A percentile compares a stretch with the other conserved stretches of the same genome.
These are phyloP conservation scores for Penicillium samsonianum DNA, from an alignment of 495 filamentous ascomycete species.

Conservation along the genomic window DNA sequence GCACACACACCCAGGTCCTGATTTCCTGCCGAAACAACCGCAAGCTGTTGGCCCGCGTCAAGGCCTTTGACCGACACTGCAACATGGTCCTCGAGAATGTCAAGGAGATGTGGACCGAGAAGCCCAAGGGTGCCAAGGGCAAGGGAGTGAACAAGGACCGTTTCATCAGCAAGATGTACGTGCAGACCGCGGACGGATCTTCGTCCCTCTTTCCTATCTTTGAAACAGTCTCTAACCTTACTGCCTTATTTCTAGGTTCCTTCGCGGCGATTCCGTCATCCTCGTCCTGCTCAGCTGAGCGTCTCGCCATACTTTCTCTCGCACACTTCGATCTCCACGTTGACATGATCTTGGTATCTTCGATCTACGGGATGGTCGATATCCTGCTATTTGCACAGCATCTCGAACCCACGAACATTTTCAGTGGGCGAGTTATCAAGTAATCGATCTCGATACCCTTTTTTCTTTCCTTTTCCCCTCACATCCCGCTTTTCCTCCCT, in stretches of 20 bases:
- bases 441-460: slow-evolving; percentile 36
- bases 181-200: slow-evolving; percentile 11
- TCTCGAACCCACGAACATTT: slow-evolving; percentile 11
- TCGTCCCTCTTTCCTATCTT: background rate
- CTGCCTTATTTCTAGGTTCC: slow-evolving; percentile 61
- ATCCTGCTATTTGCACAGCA: slow-evolving; percentile 17
- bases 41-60: slow-evolving; percentile 77
- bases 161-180: slow-evolving; percentile 97
- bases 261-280: slow-evolving; percentile 92
- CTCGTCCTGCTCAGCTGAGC: slow-evolving; percentile 82
- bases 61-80: slow-evolving; percentile 91
- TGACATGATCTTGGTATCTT: slow-evolving; percentile 18
- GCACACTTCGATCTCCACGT: slow-evolving; percentile 22
- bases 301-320: slow-evolving; percentile 6
- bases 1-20: slow-evolving; percentile 83
- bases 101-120: slow-evolving; percentile 99
- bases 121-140: slow-evolving; percentile 84
- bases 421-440: slow-evolving; percentile 16
- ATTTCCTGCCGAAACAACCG: slow-evolving; percentile 90
- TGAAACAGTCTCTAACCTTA: slow-evolving; percentile 13
- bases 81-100: slow-evolving; percentile 98
- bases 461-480: slow-evolving; percentile 11
- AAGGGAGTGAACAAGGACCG: slow-evolving; percentile 95
- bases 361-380: slow-evolving; percentile 18
- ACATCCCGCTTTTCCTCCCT: slow-evolving; percentile 20